A percentile compares a stretch with the other conserved stretches of the same genome.
phyloP scores from a whole-genome alignment of 2,329 filamentous ascomycete genomes.

The Colletotrichum lupini region DNA sequence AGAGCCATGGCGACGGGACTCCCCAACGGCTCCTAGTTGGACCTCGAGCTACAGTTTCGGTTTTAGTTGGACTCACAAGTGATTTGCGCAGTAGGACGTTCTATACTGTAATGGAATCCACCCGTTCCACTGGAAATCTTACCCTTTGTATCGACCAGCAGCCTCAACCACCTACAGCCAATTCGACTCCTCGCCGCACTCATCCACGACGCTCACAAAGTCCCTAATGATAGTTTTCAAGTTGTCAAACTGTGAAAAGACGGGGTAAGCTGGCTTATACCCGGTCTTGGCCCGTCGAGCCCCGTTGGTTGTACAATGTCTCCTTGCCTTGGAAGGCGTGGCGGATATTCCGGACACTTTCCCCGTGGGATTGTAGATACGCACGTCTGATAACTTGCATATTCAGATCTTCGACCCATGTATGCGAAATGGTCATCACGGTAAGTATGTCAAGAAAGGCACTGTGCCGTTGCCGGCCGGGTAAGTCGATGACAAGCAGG shows the following conservation, averaged over 20 bases:
- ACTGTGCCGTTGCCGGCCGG: neutral
- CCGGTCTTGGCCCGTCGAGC: neutral
- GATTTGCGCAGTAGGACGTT: neutral
- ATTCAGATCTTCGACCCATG: neutral
- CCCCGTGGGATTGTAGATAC: conserved; percentile 1
- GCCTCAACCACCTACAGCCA: neutral
- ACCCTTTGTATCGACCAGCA: neutral
- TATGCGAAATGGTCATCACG: neutral
- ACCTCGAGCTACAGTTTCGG: neutral
- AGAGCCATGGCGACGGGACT: neutral
- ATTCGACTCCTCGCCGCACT: neutral
- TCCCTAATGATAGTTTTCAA: neutral
- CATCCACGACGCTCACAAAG: neutral
- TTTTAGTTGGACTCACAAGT: neutral
- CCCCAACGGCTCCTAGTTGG: neutral
- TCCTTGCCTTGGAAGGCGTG: neutral
- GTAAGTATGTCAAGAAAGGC: neutral
- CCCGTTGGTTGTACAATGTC: neutral
- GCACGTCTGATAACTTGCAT: conserved; percentile 16
- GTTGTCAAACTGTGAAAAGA: neutral
- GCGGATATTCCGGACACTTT: neutral
- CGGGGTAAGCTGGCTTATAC: conserved; percentile 1
- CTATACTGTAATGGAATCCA: neutral
- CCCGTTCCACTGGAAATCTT: neutral
- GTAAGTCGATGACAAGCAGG: neutral